A percentile compares a stretch with the other conserved stretches of the same genome.
These are phyloP conservation scores for Akebia trifoliata DNA, from an alignment of 164 flowering plant species.

Conservation along the genomic window DNA sequence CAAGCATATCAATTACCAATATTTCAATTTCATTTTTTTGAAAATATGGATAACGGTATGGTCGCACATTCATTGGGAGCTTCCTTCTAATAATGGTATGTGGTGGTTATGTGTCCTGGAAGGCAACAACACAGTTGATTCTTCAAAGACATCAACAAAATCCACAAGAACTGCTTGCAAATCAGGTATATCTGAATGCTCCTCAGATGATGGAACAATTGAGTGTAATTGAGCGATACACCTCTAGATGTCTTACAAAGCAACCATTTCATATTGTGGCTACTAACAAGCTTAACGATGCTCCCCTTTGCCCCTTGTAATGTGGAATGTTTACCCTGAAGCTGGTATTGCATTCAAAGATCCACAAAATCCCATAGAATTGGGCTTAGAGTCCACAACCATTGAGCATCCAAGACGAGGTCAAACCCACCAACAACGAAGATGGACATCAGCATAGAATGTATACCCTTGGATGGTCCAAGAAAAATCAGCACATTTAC, in stretches of 20 bases:
- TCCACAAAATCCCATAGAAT: background rate
- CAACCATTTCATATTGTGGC: too few relatives aligned
- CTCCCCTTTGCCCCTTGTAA: too few relatives aligned
- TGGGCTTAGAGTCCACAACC: background rate
- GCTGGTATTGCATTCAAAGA: background rate
- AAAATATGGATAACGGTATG: background rate
- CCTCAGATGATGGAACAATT: too few relatives aligned
- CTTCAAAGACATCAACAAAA: too few relatives aligned
- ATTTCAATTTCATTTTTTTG: background rate
- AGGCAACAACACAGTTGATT: background rate
- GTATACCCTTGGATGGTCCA: too few relatives aligned
- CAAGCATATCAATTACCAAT: background rate
- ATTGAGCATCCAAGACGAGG: background rate
- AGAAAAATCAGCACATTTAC: too few relatives aligned
- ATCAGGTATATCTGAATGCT: too few relatives aligned
- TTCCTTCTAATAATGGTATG: background rate
- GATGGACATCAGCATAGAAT: too few relatives aligned
- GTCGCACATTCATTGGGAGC: background rate
- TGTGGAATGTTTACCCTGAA: background rate
- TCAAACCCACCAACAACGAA: background rate
- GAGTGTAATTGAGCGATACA: too few relatives aligned
- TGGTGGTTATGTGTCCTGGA: background rate
- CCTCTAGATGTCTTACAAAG: too few relatives aligned
- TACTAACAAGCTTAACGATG: too few relatives aligned
- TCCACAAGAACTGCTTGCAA: too few relatives aligned